Conservation (phyloP, 208 protist genomes). For the Leishmania martiniquensis region DNA sequence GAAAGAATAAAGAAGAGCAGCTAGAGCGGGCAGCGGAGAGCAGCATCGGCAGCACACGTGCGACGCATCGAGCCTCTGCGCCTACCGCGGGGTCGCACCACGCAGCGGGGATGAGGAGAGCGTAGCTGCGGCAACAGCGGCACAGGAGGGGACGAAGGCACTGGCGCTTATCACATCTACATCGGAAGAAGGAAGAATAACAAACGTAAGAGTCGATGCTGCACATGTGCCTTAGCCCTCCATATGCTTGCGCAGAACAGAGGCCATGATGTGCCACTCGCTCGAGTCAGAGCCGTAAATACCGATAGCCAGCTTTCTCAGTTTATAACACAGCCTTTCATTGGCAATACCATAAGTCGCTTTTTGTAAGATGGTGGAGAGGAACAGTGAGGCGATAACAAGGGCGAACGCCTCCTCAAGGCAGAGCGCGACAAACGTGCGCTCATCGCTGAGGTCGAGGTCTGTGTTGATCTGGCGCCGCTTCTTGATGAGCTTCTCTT, state of each 20-base stretch:
- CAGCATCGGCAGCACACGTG: neutral
- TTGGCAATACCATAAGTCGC: neutral
- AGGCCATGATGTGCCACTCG: conserved; percentile 2
- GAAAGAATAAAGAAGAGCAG: neutral
- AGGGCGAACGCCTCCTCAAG: neutral
- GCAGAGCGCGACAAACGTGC: conserved; percentile 5
- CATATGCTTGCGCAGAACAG: neutral
- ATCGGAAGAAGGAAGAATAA: neutral
- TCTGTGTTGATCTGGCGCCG: neutral
- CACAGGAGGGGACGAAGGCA: neutral
- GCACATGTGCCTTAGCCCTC: neutral
- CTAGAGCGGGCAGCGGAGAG: neutral
- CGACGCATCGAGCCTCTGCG: neutral
- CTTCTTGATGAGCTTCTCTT: neutral
- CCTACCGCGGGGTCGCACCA: neutral
- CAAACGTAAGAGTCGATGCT: no score
- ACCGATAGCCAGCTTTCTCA: neutral
- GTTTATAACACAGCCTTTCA: neutral
- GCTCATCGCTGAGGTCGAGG: conserved; percentile 13
- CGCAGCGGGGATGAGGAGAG: neutral
- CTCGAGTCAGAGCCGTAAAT: neutral
- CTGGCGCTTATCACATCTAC: neutral
- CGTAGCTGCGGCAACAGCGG: neutral
- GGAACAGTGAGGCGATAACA: neutral
- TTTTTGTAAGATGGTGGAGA: neutral